These are phyloP conservation scores for Staphylotrichum longicolle DNA, from an alignment of 495 filamentous ascomycete species.

Conservation along the genomic window DNA sequence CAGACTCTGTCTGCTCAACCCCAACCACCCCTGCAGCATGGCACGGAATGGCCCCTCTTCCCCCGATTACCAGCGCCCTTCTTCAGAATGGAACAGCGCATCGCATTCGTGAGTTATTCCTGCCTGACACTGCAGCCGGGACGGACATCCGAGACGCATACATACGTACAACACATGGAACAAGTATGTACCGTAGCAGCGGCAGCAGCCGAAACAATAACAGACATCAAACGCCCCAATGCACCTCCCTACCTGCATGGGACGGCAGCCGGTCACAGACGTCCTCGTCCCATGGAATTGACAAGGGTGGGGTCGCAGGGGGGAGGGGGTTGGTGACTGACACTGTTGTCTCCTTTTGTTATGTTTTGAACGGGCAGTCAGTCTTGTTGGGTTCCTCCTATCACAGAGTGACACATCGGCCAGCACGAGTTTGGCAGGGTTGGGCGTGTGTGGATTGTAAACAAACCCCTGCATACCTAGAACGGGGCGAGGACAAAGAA, in stretches of 20 bases:
- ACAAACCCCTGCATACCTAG: slow-evolving; percentile 1
- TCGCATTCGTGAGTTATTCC: too few relatives aligned
- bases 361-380: background rate
- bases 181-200: too few relatives aligned
- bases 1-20: too few relatives aligned
- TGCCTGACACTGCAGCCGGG: too few relatives aligned
- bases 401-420: slow-evolving; percentile 4
- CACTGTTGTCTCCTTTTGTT: background rate
- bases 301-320: background rate
- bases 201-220: background rate
- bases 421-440: too few relatives aligned
- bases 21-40: too few relatives aligned
- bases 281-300: background rate
- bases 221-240: slow-evolving; percentile 9
- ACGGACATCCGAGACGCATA: too few relatives aligned
- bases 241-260: background rate
- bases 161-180: too few relatives aligned
- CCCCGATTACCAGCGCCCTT: too few relatives aligned
- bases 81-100: too few relatives aligned
- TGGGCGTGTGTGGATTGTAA: background rate
- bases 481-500: background rate
- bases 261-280: background rate
- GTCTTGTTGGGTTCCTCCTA: background rate
- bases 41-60: too few relatives aligned
- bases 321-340: background rate